Base-by-base conservation (phyloP, 176 grass and related monocot genomes). In the Themeda triandra region DNA sequence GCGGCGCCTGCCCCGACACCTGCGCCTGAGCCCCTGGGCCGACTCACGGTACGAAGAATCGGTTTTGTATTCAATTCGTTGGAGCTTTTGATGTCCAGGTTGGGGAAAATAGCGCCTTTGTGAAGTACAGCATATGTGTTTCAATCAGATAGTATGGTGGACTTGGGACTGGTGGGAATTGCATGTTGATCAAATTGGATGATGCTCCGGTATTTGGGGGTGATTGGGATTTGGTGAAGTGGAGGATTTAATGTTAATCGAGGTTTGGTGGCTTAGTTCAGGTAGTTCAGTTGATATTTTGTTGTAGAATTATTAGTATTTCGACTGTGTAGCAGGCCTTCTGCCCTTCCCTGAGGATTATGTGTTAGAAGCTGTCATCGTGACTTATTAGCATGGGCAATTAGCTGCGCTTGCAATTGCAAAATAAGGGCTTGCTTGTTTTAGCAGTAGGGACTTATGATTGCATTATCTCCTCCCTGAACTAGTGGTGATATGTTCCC, bases 41-140 rank as follows among this genome's bases (percentile, higher is more conserved):
- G 91, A 75, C 92, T 97, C 84, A 91, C 84, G 86, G 95, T 97
- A 88, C 68, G 83, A 88, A 63, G 81, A 60, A 82, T 92, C 28
- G 44, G n/a, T 69, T 87, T 89, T 78, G 81, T 5, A 23, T 86
- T 76, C 39, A 69, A 45, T 87, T 89, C 60, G 8, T 41, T 80
- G 32, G 14, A 63, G 71, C 74, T 63, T 60, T 83, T 37, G 69
- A 42, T 77, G 65, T 66, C 32, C 40, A 63, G 18, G 74, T 63
- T 2, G 36, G 36, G 80, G 54, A 21, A 69, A 62, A 82, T 82
- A 37, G 73, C 0, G 13, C 70, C 70, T 85, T 91, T 45, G 39
- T 58, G 64, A 4, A 60, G 23, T n/a, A n/a, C n/a, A n/a, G n/a
- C 12, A 74, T 54, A 84, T 3, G 41, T 25, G 21, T 72, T 78